These are phyloP conservation scores for Debaryomyces fabryi DNA, from an alignment of 1,139 yeast genomes.

Conservation along the genomic window DNA sequence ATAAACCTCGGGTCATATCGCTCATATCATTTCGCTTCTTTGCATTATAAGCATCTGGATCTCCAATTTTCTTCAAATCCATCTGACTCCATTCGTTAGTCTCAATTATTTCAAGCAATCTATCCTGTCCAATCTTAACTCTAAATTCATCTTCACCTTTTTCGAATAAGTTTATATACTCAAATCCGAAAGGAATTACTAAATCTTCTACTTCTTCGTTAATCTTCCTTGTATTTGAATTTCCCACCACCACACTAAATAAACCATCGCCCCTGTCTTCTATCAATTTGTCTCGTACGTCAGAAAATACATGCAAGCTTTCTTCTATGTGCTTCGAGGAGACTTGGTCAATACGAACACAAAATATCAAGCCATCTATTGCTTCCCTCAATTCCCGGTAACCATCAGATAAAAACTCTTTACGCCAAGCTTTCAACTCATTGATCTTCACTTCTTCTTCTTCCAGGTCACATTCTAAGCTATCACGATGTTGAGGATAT, in stretches of 20 bases:
- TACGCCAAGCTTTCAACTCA: conserved; percentile 29
- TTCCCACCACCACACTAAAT: conserved; percentile 32
- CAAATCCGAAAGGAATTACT: conserved; percentile 33
- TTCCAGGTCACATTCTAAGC: not conserved
- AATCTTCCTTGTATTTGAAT: conserved; percentile 8
- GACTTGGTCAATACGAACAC: conserved; percentile 28
- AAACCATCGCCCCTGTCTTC: conserved; percentile 22
- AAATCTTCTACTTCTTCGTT: conserved; percentile 34
- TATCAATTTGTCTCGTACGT: conserved; percentile 18
- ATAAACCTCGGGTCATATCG: conserved; percentile 32
- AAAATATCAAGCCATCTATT: conserved; percentile 42
- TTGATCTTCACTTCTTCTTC: conserved; percentile 13
- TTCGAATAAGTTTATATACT: conserved; percentile 29
- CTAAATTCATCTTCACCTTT: conserved; percentile 29
- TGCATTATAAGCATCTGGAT: conserved; percentile 15
- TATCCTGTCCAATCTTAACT: conserved; percentile 30
- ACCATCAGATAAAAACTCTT: conserved; percentile 35
- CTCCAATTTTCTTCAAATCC: conserved; percentile 11
- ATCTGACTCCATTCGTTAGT: conserved; percentile 44
- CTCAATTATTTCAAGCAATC: conserved; percentile 40
- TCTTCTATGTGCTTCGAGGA: conserved; percentile 17
- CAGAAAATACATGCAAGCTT: conserved; percentile 19
- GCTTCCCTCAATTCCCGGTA: conserved; percentile 41
- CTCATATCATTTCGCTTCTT: conserved; percentile 26
- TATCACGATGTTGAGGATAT: conserved; percentile 28